Conservation (phyloP, 2,329 filamentous ascomycete genomes). For the Claviceps humidiphila region DNA sequence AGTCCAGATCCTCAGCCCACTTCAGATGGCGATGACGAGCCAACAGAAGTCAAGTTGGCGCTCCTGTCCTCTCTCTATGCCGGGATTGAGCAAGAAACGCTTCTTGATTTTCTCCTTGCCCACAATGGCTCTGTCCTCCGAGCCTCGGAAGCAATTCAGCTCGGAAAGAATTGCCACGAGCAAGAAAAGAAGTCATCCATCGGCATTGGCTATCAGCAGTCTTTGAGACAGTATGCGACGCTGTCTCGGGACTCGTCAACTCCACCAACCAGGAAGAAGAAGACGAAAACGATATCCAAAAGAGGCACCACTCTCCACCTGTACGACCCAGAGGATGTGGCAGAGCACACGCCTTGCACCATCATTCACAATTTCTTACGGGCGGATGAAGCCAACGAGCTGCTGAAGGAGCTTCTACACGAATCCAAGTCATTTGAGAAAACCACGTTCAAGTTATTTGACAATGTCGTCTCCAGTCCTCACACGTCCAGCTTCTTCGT, state of each 20-base stretch:
- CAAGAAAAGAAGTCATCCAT: constrained; percentile 20
- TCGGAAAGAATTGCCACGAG: constrained; percentile 2
- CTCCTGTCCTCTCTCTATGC: constrained; percentile 68
- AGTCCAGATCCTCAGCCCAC: constrained; percentile 16
- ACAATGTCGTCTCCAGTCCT: constrained; percentile 71
- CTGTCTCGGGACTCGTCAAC: constrained; percentile 5
- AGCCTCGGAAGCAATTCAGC: constrained; percentile 44
- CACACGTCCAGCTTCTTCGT: constrained; percentile 80
- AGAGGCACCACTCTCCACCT: constrained; percentile 76
- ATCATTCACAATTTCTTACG: constrained; percentile 88
- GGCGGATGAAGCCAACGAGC: constrained; percentile 51
- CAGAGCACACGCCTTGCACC: constrained; percentile 74
- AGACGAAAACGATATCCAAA: constrained; percentile 46
- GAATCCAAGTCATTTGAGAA: constrained; percentile 60
- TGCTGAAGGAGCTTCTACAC: constrained; percentile 62
- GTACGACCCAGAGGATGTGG: constrained; percentile 69
- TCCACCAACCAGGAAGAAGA: constrained; percentile 27
- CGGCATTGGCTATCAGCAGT: constrained; percentile 46
- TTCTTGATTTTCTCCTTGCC: constrained; percentile 68
- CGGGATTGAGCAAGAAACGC: constrained; percentile 43
- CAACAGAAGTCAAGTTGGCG: constrained; percentile 82
- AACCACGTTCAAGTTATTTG: constrained; percentile 73
- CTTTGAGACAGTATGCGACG: constrained; percentile 39
- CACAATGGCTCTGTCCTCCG: constrained; percentile 63
- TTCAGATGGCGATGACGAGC: constrained; percentile 31